Conservation (phyloP, 495 filamentous ascomycete species). For the Penicillium fimorum region DNA sequence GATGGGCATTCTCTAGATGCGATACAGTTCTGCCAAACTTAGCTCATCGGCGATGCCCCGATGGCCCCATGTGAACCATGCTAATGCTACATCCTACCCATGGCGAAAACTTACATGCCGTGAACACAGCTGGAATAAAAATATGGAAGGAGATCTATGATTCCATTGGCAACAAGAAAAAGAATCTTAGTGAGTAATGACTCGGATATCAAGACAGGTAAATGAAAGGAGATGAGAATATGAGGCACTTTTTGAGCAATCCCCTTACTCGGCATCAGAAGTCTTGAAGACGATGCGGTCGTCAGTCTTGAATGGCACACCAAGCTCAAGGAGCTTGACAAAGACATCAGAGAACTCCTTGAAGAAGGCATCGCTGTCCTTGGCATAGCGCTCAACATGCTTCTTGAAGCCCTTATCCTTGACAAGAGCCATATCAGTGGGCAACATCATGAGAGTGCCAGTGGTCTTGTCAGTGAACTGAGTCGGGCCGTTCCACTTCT, state of each 20-base stretch:
- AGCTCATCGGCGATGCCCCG: too few species aligned
- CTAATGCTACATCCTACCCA: neutral
- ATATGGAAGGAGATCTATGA: conserved; percentile 2
- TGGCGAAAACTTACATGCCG: neutral
- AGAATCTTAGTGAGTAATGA: conserved; percentile 18
- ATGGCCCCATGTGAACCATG: neutral
- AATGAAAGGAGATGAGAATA: conserved; percentile 14
- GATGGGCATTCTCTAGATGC: neutral
- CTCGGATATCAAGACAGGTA: conserved; percentile 38
- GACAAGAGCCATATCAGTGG: conserved; percentile 82
- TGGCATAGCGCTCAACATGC: conserved; percentile 86
- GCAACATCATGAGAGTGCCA: conserved; percentile 95
- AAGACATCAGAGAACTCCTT: conserved; percentile 82
- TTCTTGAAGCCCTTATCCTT: conserved; percentile 85
- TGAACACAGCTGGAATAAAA: neutral
- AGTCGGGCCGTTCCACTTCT: conserved; percentile 90
- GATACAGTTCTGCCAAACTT: neutral
- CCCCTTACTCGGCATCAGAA: conserved; percentile 48
- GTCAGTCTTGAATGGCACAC: conserved; percentile 83
- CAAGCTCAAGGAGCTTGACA: conserved; percentile 85
- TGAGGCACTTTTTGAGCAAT: conserved; percentile 9
- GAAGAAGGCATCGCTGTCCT: conserved; percentile 90
- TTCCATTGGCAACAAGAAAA: conserved; percentile 16
- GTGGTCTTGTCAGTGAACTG: conserved; percentile 82
- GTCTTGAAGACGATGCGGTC: conserved; percentile 75